These are phyloP conservation scores for Cunninghamia lanceolata DNA, from an alignment of 75 land plant genomes.

Conservation along the genomic window DNA sequence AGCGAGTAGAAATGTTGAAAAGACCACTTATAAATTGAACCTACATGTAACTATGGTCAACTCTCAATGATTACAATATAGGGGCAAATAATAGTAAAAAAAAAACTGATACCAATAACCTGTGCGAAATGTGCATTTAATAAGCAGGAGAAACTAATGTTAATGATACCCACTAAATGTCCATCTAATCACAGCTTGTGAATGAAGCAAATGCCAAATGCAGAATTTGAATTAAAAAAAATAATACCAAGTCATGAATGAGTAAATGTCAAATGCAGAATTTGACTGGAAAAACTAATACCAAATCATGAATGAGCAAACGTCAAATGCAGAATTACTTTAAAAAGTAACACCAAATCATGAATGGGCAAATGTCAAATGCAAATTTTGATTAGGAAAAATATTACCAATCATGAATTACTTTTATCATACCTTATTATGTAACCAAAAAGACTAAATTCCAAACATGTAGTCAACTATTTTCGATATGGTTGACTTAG, in stretches of 20 bases:
- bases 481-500: constrained; percentile 82
- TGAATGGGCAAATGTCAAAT: not conserved
- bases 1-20: not conserved
- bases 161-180: not conserved
- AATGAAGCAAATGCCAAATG: not conserved
- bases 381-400: not conserved
- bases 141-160: not conserved
- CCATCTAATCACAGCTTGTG: not conserved
- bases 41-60: not conserved
- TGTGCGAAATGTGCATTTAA: not conserved
- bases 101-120: not conserved
- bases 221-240: not conserved
- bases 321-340: not conserved
- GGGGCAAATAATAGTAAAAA: not conserved
- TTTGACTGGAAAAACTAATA: no score
- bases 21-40: not conserved
- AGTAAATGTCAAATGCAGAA: no score
- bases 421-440: not conserved
- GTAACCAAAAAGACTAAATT: constrained; percentile 19
- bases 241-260: no score
- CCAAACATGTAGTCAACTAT: constrained; percentile 90
- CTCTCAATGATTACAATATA: not conserved
- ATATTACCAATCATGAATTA: not conserved
- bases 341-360: no score
- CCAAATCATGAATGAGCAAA: no score